Conservation (phyloP, 2,329 filamentous ascomycete species). For the Pseudogymnoascus sp. region DNA sequence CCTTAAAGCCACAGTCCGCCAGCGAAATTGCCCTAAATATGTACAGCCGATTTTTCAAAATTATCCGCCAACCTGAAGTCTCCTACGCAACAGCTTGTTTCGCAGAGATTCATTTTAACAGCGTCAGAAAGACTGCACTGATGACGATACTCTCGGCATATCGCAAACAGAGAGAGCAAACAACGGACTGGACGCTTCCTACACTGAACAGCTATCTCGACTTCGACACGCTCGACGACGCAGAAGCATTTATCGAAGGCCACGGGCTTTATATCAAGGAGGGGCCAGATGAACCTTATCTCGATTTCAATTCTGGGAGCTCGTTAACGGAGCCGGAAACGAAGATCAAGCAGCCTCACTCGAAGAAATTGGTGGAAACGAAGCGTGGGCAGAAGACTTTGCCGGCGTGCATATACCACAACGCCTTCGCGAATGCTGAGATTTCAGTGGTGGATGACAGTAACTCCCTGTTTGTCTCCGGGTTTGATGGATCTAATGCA, state of each 20-base stretch:
- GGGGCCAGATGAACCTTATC: slow-evolving; percentile 30
- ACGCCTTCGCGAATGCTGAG: slow-evolving; percentile 39
- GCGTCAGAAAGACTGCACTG: slow-evolving; percentile 52
- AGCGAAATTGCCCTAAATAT: slow-evolving; percentile 40
- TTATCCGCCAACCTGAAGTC: slow-evolving; percentile 48
- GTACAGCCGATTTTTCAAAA: slow-evolving; percentile 52
- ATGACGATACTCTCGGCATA: slow-evolving; percentile 49
- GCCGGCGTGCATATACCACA: slow-evolving; percentile 50
- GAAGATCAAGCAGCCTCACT: slow-evolving; percentile 50
- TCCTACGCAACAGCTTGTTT: slow-evolving; percentile 67
- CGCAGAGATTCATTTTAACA: slow-evolving; percentile 60
- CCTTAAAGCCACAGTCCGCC: slow-evolving; percentile 39
- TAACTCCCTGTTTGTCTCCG: slow-evolving; percentile 10
- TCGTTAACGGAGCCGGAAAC: slow-evolving; percentile 36
- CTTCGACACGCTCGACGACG: slow-evolving; percentile 63
- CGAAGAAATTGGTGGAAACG: slow-evolving; percentile 49
- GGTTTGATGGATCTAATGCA: neutral
- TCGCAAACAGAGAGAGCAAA: slow-evolving; percentile 48
- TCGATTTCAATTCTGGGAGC: slow-evolving; percentile 25
- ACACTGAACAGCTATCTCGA: slow-evolving; percentile 52
- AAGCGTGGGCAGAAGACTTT: slow-evolving; percentile 50
- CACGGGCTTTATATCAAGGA: slow-evolving; percentile 48
- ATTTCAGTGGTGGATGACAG: neutral
- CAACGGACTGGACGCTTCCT: slow-evolving; percentile 53
- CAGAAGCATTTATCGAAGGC: slow-evolving; percentile 56